Evolutionary conservation across 371 early-diverging fungal species (phyloP).

Genomic region (Sporodiniella umbellata): DNA sequence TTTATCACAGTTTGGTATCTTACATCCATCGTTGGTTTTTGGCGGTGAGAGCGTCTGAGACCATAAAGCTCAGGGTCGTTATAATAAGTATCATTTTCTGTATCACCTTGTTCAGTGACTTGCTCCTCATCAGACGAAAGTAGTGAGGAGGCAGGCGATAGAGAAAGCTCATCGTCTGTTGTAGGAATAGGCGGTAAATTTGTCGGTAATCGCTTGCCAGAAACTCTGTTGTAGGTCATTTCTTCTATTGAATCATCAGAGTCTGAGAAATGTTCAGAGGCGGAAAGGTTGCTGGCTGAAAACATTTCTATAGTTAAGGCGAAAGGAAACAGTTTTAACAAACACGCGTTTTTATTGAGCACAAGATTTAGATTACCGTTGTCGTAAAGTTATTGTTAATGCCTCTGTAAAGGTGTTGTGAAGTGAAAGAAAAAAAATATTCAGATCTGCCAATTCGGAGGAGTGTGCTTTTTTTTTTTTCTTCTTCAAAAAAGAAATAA

Average conservation of each 20-base stretch:
- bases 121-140: constrained; percentile 1
- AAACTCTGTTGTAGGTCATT: not conserved
- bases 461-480: no score
- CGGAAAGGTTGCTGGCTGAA: not conserved
- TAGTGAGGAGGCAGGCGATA: not conserved
- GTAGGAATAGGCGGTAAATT: not conserved
- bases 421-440: not conserved
- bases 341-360: not conserved
- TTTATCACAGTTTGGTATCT: not conserved
- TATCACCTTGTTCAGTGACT: constrained; percentile 2
- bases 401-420: not conserved
- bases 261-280: not conserved
- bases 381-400: not conserved
- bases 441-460: no score
- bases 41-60: constrained; percentile 17
- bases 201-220: constrained; percentile 1
- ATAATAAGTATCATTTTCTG: not conserved
- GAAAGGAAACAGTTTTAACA: not conserved
- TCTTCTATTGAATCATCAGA: not conserved
- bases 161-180: not conserved
- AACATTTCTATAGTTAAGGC: not conserved
- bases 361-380: not conserved
- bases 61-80: constrained; percentile 26
- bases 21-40: constrained; percentile 5
- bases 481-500: no score